Percentiles rank a stretch among this genome's conserved stretches.
phyloP scores from a whole-genome alignment of 345 rosid genomes.

The Acer saccharum region DNA sequence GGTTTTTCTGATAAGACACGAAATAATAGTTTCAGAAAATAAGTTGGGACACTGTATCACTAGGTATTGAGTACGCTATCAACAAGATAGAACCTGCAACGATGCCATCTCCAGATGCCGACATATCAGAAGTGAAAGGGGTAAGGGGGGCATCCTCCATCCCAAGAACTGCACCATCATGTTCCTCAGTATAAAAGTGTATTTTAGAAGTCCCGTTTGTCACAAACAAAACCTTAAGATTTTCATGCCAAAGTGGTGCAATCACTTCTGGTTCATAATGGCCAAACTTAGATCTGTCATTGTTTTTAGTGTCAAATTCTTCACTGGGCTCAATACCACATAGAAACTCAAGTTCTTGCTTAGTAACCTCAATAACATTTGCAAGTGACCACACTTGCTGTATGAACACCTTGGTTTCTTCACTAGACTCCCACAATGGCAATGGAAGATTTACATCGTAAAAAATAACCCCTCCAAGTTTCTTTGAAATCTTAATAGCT shows the following conservation, averaged over 20 bases:
- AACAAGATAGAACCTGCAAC: slow-evolving; percentile 62
- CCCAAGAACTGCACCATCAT: slow-evolving; percentile 70
- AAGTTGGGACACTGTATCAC: not conserved
- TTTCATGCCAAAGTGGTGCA: slow-evolving; percentile 80
- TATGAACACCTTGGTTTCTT: slow-evolving; percentile 69
- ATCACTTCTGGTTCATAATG: slow-evolving; percentile 66
- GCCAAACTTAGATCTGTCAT: slow-evolving; percentile 62
- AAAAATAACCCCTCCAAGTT: slow-evolving; percentile 68
- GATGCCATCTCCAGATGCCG: slow-evolving; percentile 92
- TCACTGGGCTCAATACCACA: slow-evolving; percentile 68
- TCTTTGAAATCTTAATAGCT: slow-evolving; percentile 74
- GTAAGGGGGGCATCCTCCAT: slow-evolving; percentile 84
- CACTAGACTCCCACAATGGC: slow-evolving; percentile 77
- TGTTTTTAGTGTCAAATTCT: slow-evolving; percentile 71
- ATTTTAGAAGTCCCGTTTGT: slow-evolving; percentile 93
- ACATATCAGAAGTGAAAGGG: slow-evolving; percentile 82
- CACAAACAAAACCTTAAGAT: slow-evolving; percentile 75
- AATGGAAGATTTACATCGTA: slow-evolving; percentile 85
- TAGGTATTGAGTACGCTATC: not conserved
- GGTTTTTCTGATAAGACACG: too few species aligned
- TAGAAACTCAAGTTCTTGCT: slow-evolving; percentile 89
- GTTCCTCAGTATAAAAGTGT: slow-evolving; percentile 82
- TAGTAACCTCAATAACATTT: slow-evolving; percentile 74
- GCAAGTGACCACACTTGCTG: slow-evolving; percentile 79
- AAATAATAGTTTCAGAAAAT: too few species aligned